Conservation (phyloP, 352 stramenopile genomes). For the Pythium brachiatum region DNA sequence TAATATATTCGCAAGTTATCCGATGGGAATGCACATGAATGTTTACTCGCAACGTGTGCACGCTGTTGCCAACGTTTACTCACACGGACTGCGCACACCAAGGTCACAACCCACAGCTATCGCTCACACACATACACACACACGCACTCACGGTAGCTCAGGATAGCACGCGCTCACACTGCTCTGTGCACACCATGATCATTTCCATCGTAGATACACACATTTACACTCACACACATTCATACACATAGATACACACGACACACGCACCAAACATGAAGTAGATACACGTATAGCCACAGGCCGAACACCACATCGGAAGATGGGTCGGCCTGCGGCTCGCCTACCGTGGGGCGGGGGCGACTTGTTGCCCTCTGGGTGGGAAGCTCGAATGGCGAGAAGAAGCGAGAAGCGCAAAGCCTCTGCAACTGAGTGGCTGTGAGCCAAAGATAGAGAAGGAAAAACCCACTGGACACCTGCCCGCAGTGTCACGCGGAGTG, state of each 20-base stretch:
- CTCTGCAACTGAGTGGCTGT: not conserved
- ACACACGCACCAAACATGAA: not conserved
- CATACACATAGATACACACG: not conserved
- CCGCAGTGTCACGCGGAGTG: not conserved
- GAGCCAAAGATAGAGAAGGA: not conserved
- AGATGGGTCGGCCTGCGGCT: not conserved
- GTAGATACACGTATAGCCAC: not conserved
- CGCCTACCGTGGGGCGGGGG: not conserved
- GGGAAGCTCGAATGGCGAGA: conserved; percentile 1
- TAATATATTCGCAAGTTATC: not conserved
- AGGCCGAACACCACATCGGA: conserved; percentile 6
- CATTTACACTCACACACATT: not conserved
- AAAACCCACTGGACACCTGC: not conserved
- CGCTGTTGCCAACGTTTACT: conserved; percentile 7
- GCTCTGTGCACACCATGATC: conserved; percentile 1
- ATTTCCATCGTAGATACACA: not conserved
- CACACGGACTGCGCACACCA: too few species aligned
- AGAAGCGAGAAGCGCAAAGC: not conserved
- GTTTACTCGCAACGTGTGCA: conserved; percentile 9
- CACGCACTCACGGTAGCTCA: too few species aligned
- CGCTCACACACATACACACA: too few species aligned
- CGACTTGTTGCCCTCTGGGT: not conserved
- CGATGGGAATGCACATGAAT: not conserved
- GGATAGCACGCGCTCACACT: too few species aligned
- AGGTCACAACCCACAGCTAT: too few species aligned